A percentile compares a stretch with the other conserved stretches of the same genome.
phyloP scores from a whole-genome alignment of 1,284 basidiomycete genomes.

The Leucoagaricus sp. region DNA sequence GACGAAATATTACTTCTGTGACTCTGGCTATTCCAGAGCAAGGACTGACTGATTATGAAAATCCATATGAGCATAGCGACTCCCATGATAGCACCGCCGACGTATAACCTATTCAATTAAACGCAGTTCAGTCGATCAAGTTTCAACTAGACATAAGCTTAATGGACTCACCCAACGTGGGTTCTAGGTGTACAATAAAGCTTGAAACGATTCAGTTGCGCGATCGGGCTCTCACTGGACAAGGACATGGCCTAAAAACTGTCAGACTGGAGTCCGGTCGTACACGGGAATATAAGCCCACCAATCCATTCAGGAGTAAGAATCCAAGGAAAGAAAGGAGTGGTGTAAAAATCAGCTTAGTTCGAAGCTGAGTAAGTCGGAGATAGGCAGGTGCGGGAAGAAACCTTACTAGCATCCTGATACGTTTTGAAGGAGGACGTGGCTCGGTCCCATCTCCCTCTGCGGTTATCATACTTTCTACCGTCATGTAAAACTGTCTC shows the following conservation, averaged over 20 bases:
- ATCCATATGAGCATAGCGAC: slow-evolving; percentile 11
- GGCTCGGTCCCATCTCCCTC: neutral
- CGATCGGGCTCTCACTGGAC: neutral
- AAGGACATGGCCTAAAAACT: neutral
- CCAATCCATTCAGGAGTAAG: slow-evolving; percentile 10
- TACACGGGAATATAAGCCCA: neutral
- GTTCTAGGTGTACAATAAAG: slow-evolving; percentile 9
- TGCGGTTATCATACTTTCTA: neutral
- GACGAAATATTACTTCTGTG: neutral
- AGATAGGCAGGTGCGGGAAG: neutral
- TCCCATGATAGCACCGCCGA: slow-evolving; percentile 7
- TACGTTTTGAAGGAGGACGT: neutral
- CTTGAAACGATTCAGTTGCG: neutral
- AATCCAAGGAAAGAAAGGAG: slow-evolving; percentile 8
- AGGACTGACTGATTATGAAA: slow-evolving; percentile 7
- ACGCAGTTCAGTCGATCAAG: neutral
- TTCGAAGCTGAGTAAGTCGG: neutral
- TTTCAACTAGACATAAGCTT: neutral
- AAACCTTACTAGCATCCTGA: neutral
- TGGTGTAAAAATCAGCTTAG: slow-evolving; percentile 1
- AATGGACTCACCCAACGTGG: slow-evolving; percentile 3
- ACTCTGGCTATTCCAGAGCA: neutral
- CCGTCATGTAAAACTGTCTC: slow-evolving; percentile 4
- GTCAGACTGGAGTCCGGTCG: neutral
- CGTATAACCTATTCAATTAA: neutral